phyloP scores from a whole-genome alignment of 768 basidiomycete species.

The Russula sp. region DNA sequence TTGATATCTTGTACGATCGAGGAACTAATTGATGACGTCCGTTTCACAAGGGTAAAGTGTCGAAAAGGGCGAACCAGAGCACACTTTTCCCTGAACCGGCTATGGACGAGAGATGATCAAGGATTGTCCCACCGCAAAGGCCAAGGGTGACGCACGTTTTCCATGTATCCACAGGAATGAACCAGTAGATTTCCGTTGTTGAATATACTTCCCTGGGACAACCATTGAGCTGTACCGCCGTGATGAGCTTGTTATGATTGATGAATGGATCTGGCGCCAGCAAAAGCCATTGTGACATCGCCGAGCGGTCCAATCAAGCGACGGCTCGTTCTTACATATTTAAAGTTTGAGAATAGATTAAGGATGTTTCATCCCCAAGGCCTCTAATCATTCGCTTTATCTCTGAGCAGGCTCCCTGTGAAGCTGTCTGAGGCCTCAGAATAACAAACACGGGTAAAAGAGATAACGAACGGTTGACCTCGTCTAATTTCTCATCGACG shows the following conservation, averaged over 20 bases:
- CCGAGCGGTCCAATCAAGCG: conserved; percentile 49
- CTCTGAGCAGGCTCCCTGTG: background rate
- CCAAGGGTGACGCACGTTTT: background rate
- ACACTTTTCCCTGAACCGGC: conserved; percentile 16
- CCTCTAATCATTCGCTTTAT: conserved; percentile 84
- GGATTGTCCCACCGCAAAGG: conserved; percentile 32
- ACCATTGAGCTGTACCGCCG: background rate
- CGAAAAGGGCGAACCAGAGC: background rate
- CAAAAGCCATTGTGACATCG: conserved; percentile 36
- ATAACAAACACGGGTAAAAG: background rate
- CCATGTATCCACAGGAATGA: background rate
- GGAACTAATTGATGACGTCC: background rate
- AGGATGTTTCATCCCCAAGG: too few relatives aligned
- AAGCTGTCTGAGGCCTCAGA: background rate
- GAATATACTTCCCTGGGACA: background rate
- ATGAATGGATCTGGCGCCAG: conserved; percentile 35
- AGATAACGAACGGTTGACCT: background rate
- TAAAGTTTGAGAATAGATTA: conserved; percentile 78
- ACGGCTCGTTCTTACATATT: conserved; percentile 58
- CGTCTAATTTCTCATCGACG: background rate
- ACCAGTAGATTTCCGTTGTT: background rate
- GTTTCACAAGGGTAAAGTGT: too few relatives aligned
- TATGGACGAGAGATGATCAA: background rate
- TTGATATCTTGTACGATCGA: conserved; percentile 16
- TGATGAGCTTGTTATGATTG: conserved; percentile 1